Evolutionary conservation across 2,329 filamentous ascomycete species (phyloP), one percentile per base, ranked within the genome.

Genomic region (Aspergillus pseudoviridinutans): DNA sequence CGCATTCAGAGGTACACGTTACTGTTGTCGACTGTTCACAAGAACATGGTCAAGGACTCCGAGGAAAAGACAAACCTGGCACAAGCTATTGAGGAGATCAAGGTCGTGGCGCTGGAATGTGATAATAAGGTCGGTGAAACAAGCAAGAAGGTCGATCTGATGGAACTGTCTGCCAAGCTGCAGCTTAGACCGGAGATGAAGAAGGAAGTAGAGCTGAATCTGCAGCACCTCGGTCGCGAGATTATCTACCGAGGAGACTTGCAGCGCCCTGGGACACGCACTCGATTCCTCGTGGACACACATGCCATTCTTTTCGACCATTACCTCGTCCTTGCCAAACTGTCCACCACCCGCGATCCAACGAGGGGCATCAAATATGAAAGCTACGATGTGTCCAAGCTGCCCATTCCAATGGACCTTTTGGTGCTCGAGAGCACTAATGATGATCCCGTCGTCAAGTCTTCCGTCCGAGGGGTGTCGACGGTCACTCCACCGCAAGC

Each of bases 371-470:
- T 88, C 54, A 94, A 89, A 75, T 91, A 90, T 66, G 86, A 89
- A 67, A 81, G 82, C 63, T 99, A 94, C 66, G 94, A 99, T 73
- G 93, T 99, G 32, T 97, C 92, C 0, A 92, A 95, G 73, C 82
- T 96, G 75, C 91, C 90, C 6, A 97, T 99, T 61, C 94, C 94
- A 0, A 99, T 99, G 93, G 92, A 96, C 66, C 81, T 99, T 2
- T 80, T 99, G 27, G 90, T 96, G 51, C 80, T 99, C 0, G 95
- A 99, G 74, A 96, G 90, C 71, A 88, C 90, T 64, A 91, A 93
- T 64, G 95, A 99, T 63, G 91, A 96, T 62, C 87, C 94, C 0
- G 89, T 97, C 5, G 84, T 92, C 56, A 96, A 94, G 72, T 87
- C 84, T 2, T 81, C 84, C 1, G 82, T 89, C 9, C 92, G 91